A percentile compares a stretch with the other conserved stretches of the same genome.
phyloP scores from a whole-genome alignment of 805 yeast species.

The Barnettozyma salicaria region DNA sequence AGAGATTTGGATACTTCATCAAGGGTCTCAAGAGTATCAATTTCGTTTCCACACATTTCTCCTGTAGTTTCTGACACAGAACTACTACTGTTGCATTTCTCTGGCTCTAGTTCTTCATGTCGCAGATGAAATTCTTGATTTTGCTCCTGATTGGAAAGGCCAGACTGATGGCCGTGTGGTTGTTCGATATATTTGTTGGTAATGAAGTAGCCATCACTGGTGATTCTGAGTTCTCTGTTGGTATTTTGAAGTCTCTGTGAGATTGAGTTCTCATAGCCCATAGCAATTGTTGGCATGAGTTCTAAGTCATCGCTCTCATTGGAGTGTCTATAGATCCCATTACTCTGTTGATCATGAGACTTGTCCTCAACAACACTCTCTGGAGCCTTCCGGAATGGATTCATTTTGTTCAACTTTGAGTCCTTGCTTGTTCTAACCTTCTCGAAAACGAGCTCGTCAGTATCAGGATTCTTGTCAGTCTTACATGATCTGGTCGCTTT shows the following conservation, averaged over 20 bases:
- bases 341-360: background rate
- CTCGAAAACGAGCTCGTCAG: too few species aligned
- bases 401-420: background rate
- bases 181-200: background rate
- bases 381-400: background rate
- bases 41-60: too few species aligned
- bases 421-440: background rate
- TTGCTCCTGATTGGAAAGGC: too few species aligned
- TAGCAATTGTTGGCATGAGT: conserved; percentile 26
- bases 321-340: conserved; percentile 11
- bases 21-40: too few species aligned
- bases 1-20: too few species aligned
- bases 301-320: conserved; percentile 21
- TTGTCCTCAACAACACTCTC: background rate
- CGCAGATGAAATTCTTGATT: too few species aligned
- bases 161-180: too few species aligned
- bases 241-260: conserved; percentile 11
- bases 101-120: conserved; percentile 1
- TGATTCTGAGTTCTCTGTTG: conserved; percentile 23
- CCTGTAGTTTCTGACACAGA: background rate
- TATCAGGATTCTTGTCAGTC: too few species aligned
- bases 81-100: background rate
- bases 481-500: too few species aligned
- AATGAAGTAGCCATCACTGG: conserved; percentile 22
- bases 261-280: conserved; percentile 24